Evolutionary conservation across 495 filamentous ascomycete genomes (phyloP), one percentile per base, ranked within the genome.

Genomic region (Lasiosphaeria ovina): DNA sequence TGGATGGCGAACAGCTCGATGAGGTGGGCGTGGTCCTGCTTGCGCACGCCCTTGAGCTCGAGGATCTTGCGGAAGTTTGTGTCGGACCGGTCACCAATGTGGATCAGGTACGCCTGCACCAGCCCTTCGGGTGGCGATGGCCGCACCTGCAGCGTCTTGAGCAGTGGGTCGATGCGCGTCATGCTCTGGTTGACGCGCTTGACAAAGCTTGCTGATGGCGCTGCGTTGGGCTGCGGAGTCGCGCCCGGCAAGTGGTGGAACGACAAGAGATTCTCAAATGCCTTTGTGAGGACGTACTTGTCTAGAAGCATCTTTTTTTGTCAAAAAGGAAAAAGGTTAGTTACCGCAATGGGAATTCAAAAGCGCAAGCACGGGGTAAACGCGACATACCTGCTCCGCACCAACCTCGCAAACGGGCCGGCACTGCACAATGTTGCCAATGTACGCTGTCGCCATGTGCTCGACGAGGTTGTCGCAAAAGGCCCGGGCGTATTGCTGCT

Each of bases 31-130:
- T 98, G 93, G 61, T 98, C 93, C 62, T 82, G 81, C 61, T 89
- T 89, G 65, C 89, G 83, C 61, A 97, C 88, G 58, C 90, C 91
- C 68, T 97, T 96, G 62, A 97, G 82, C 51, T 98, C 94, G 42
- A 98, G 87, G 60, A 98, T 89, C 75, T 96, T 97, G 63, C 89
- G 86, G 85, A 98, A 98, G 78, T 98, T 98, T 61, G 87, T 83
- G 71, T 97, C 90, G 72, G 88, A 92, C 52, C 85, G 83, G 77
- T 96, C 92, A 66, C 87, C 90, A 63, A 98, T 92, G 75, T 96
- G 90, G 70, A 95, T 91, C 36, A 98, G 85, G 74, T 98, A 98
- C 51, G 93, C 95, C 76, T 97, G 94, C 3, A 98, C 92, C 35
- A 98, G 87, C 5, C 90, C 94, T 77, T 98, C 94, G 2, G 92